Conservation (phyloP, 1,284 basidiomycete species). For the Cronartium quercuum region DNA sequence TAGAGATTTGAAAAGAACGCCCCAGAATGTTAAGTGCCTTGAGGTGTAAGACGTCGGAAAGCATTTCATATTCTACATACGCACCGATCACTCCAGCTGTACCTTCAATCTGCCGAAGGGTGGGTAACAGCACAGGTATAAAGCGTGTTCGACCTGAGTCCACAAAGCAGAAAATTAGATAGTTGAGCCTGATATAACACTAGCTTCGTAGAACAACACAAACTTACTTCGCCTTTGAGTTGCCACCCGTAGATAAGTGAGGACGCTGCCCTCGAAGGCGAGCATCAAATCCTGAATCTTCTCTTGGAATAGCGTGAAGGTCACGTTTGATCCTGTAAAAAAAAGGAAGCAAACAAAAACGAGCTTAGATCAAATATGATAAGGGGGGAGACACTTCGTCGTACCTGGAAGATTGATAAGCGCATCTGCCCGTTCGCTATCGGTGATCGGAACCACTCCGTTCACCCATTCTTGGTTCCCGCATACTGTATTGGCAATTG, state of each 20-base stretch:
- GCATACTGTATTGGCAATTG: conserved; percentile 69
- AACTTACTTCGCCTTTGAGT: conserved; percentile 30
- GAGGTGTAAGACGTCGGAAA: background rate
- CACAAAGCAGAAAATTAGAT: background rate
- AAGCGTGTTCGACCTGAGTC: conserved; percentile 22
- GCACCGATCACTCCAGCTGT: conserved; percentile 29
- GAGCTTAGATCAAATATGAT: background rate
- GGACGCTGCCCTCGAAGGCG: conserved; percentile 11
- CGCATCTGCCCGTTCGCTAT: conserved; percentile 30
- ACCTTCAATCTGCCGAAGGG: conserved; percentile 13
- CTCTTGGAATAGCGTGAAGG: conserved; percentile 32
- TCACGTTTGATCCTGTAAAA: conserved; percentile 14
- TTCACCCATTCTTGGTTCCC: conserved; percentile 57
- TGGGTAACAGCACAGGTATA: conserved; percentile 33
- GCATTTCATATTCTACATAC: background rate
- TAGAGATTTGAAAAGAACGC: background rate
- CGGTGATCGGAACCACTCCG: conserved; percentile 17
- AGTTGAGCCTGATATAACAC: background rate
- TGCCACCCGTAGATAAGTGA: conserved; percentile 34
- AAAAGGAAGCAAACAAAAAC: background rate
- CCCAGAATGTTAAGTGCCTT: background rate
- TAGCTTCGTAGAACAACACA: background rate
- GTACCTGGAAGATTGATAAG: conserved; percentile 25
- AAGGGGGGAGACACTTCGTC: background rate
- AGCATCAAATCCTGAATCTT: conserved; percentile 32